These are phyloP conservation scores for Xylaria arbuscula DNA, from an alignment of 2,329 filamentous ascomycete species.

Conservation along the genomic window DNA sequence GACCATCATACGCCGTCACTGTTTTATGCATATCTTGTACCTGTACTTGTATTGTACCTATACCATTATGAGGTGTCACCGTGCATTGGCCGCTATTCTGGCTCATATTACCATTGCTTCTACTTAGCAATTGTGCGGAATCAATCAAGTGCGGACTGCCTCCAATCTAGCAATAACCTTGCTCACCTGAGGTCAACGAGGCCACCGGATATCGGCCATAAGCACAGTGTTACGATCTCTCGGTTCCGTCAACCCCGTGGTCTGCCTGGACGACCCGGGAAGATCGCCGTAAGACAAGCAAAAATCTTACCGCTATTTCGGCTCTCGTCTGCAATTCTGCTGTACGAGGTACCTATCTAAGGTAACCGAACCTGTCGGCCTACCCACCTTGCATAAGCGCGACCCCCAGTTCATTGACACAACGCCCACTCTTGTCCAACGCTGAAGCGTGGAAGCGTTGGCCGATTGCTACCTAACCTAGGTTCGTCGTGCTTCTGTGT, in stretches of 20 bases:
- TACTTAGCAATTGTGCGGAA: neutral
- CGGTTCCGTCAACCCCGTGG: slow-evolving; percentile 20
- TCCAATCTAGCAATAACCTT: slow-evolving; percentile 3
- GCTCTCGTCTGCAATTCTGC: slow-evolving; percentile 12
- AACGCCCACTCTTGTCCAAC: slow-evolving; percentile 26
- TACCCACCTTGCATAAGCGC: slow-evolving; percentile 37
- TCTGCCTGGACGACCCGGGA: slow-evolving; percentile 28
- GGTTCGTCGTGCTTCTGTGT: neutral
- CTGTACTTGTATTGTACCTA: neutral
- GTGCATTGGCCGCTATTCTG: neutral
- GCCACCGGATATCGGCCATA: slow-evolving; percentile 20
- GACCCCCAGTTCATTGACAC: slow-evolving; percentile 32
- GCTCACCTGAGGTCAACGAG: neutral
- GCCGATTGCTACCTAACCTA: slow-evolving; percentile 17
- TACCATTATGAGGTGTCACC: neutral
- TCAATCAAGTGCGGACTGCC: neutral
- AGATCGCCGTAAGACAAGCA: slow-evolving; percentile 29
- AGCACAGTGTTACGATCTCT: slow-evolving; percentile 21
- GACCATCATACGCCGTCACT: neutral
- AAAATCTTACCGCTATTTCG: slow-evolving; percentile 34
- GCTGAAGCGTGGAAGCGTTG: slow-evolving; percentile 2
- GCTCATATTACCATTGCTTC: neutral
- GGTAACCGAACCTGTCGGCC: slow-evolving; percentile 33
- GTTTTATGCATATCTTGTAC: neutral
- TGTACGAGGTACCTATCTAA: slow-evolving; percentile 12